A percentile compares a stretch with the other conserved stretches of the same genome.
phyloP scores from a whole-genome alignment of 2,329 filamentous ascomycete species.

The Lachnellula hyalina region DNA sequence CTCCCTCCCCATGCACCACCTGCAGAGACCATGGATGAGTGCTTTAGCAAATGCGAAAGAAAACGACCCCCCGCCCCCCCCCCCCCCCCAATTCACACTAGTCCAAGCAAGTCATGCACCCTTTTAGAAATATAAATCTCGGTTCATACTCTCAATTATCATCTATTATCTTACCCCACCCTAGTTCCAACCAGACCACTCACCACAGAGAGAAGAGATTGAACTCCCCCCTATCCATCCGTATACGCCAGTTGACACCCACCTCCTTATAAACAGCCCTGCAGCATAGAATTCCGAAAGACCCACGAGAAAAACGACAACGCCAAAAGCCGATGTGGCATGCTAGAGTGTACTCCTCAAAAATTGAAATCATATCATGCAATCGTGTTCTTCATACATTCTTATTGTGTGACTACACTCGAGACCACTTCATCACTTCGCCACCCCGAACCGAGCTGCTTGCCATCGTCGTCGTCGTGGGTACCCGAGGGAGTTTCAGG shows the following conservation, averaged over 20 bases:
- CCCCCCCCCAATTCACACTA: too few species aligned
- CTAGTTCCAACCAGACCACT: too few species aligned
- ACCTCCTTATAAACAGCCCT: constrained; percentile 5
- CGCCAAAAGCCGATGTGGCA: constrained; percentile 15
- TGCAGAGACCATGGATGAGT: too few species aligned
- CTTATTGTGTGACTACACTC: constrained; percentile 22
- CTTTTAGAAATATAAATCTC: too few species aligned
- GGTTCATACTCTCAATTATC: too few species aligned
- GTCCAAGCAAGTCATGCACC: too few species aligned
- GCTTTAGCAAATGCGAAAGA: too few species aligned
- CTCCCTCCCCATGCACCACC: too few species aligned
- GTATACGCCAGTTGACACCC: neutral
- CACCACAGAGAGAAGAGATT: too few species aligned
- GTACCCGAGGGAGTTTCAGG: constrained; percentile 24
- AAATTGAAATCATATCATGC: constrained; percentile 16
- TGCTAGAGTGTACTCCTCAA: constrained; percentile 10
- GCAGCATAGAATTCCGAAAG: neutral
- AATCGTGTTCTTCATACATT: neutral
- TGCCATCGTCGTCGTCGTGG: constrained; percentile 19
- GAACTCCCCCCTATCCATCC: neutral
- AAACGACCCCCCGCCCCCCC: too few species aligned
- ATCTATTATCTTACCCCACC: too few species aligned
- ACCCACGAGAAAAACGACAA: neutral
- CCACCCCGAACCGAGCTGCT: constrained; percentile 25
- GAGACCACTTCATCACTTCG: constrained; percentile 4